Evolutionary conservation across 2,329 filamentous ascomycete genomes (phyloP).

Genomic region (Fusarium euwallaceae): DNA sequence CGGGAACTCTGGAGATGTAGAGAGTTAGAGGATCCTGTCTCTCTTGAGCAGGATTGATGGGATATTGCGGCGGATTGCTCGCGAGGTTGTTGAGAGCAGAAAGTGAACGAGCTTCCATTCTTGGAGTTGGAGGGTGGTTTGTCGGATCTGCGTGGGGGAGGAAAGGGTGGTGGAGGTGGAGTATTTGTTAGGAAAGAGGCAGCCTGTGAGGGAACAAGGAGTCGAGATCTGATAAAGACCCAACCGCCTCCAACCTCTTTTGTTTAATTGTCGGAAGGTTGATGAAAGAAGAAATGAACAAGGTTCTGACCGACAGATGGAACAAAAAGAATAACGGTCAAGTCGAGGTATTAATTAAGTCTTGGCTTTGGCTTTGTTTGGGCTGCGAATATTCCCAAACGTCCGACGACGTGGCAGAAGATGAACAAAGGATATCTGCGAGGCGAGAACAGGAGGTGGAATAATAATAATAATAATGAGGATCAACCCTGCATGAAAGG

Average conservation of each 20-base stretch:
- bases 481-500: constrained; percentile 19
- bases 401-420: background rate
- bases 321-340: background rate
- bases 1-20: constrained; percentile 94
- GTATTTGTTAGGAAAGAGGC: constrained; percentile 5
- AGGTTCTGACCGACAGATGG: background rate
- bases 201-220: constrained; percentile 10
- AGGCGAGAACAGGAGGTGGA: background rate
- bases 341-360: constrained; percentile 21
- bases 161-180: constrained; percentile 13
- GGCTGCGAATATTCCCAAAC: constrained; percentile 8
- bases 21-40: constrained; percentile 80
- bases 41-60: constrained; percentile 78
- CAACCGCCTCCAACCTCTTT: constrained; percentile 16
- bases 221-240: constrained; percentile 18
- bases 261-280: background rate
- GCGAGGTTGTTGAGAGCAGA: constrained; percentile 84
- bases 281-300: background rate
- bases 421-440: constrained; percentile 10
- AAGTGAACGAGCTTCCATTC: constrained; percentile 85
- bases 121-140: constrained; percentile 23
- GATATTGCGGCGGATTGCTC: constrained; percentile 87
- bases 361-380: constrained; percentile 4
- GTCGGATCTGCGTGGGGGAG: constrained; percentile 21
- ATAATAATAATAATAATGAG: constrained; percentile 4